phyloP scores from a whole-genome alignment of 2,329 filamentous ascomycete species.

The Ceratocystis smalleyi region DNA sequence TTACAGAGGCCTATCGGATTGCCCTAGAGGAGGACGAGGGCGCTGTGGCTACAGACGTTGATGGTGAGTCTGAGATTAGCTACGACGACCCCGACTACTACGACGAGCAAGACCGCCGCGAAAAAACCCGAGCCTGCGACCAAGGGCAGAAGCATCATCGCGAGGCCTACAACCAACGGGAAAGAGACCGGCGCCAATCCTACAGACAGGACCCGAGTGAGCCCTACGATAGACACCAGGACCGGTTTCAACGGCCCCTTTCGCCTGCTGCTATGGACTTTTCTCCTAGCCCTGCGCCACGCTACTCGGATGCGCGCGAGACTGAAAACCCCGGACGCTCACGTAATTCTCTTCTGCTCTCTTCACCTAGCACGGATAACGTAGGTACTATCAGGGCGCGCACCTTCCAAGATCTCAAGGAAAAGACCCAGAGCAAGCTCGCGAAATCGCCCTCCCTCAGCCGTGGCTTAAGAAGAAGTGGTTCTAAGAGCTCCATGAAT shows the following conservation, averaged over 20 bases:
- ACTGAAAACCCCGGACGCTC: neutral
- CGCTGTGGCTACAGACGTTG: constrained; percentile 10
- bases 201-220: neutral
- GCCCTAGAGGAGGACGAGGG: constrained; percentile 16
- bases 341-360: neutral
- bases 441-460: constrained; percentile 13
- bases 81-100: constrained; percentile 13
- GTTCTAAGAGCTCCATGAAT: constrained; percentile 15
- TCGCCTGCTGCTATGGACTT: constrained; percentile 10
- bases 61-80: constrained; percentile 12
- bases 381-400: neutral
- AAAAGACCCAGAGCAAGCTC: constrained; percentile 12
- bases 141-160: neutral
- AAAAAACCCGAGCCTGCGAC: neutral
- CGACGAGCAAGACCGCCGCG: neutral
- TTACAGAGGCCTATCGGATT: constrained; percentile 15
- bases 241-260: constrained; percentile 1
- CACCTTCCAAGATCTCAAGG: constrained; percentile 7
- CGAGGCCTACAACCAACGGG: neutral
- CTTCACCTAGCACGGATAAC: constrained; percentile 10
- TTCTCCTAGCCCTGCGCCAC: constrained; percentile 1
- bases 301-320: constrained; percentile 1
- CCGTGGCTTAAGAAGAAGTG: constrained; percentile 13
- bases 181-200: neutral
- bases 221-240: neutral